phyloP scores from a whole-genome alignment of 2,329 filamentous ascomycete species.

The Aureobasidium pullulans region DNA sequence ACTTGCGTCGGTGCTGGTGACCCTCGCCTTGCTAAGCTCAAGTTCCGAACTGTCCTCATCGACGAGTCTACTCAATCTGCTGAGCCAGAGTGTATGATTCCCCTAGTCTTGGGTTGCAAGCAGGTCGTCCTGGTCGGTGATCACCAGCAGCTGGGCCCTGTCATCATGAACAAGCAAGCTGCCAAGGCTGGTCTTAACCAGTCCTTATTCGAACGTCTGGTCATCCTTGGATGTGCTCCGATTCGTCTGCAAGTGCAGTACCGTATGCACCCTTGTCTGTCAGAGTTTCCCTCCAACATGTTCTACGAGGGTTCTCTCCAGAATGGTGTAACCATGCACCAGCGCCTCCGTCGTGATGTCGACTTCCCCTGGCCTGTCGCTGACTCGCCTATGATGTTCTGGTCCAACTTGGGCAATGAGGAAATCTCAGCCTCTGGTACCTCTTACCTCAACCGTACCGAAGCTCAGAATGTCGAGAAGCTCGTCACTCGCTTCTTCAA shows the following conservation, averaged over 20 bases:
- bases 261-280: conserved; percentile 96
- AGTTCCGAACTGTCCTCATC: conserved; percentile 95
- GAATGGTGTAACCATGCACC: conserved; percentile 86
- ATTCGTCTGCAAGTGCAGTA: conserved; percentile 96
- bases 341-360: conserved; percentile 83
- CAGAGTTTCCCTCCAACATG: conserved; percentile 98
- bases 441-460: conserved; percentile 94
- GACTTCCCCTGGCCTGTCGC: conserved; percentile 96
- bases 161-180: conserved; percentile 99
- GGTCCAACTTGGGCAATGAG: conserved; percentile 95
- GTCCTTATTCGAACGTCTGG: conserved; percentile 94
- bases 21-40: conserved; percentile 90
- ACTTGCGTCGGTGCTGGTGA: conserved; percentile 97
- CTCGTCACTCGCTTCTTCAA: conserved; percentile 98
- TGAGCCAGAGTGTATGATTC: conserved; percentile 98
- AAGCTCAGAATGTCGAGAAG: conserved; percentile 96
- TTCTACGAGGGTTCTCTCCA: conserved; percentile 97
- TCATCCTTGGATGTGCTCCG: conserved; percentile 79
- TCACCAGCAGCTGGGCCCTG: conserved; percentile 93
- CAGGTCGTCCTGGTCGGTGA: conserved; percentile 98
- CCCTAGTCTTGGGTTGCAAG: conserved; percentile 92
- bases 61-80: conserved; percentile 98
- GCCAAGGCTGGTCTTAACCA: conserved; percentile 96
- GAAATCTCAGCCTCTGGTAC: conserved; percentile 97
- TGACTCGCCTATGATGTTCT: conserved; percentile 99